phyloP scores from a whole-genome alignment of 2,329 filamentous ascomycete genomes.

The Plenodomus lindquistii region DNA sequence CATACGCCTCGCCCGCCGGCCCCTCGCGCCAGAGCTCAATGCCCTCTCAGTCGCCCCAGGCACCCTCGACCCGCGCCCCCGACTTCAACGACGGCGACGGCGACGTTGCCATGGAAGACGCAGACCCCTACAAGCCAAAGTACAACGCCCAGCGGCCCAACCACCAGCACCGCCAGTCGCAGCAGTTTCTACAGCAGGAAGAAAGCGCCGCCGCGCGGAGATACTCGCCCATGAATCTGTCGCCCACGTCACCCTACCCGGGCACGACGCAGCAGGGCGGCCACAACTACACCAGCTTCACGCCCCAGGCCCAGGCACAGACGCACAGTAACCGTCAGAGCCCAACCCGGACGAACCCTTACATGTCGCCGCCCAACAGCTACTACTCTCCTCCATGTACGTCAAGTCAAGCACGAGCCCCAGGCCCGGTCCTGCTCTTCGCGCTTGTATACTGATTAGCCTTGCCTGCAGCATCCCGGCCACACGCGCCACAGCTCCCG shows the following conservation, averaged over 20 bases:
- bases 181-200: conserved; percentile 73
- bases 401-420: conserved; percentile 23
- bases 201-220: conserved; percentile 83
- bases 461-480: conserved; percentile 45
- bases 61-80: conserved; percentile 30
- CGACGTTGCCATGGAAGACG: conserved; percentile 76
- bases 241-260: conserved; percentile 78
- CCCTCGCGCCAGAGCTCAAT: conserved; percentile 44
- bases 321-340: conserved; percentile 69
- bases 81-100: conserved; percentile 50
- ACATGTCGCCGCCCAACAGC: conserved; percentile 60
- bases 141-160: conserved; percentile 75
- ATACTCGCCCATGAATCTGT: conserved; percentile 96
- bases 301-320: conserved; percentile 41
- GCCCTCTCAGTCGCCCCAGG: conserved; percentile 41
- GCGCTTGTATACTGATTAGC: conserved; percentile 25
- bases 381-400: conserved; percentile 64
- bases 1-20: conserved; percentile 39
- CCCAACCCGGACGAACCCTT: conserved; percentile 69
- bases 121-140: conserved; percentile 84
- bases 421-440: conserved; percentile 8
- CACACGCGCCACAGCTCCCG: conserved; percentile 70
- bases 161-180: conserved; percentile 75
- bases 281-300: conserved; percentile 49
- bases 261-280: conserved; percentile 59